Evolutionary conservation across 148 eudicot genomes (phyloP).

Genomic region (Cornus kousa): DNA sequence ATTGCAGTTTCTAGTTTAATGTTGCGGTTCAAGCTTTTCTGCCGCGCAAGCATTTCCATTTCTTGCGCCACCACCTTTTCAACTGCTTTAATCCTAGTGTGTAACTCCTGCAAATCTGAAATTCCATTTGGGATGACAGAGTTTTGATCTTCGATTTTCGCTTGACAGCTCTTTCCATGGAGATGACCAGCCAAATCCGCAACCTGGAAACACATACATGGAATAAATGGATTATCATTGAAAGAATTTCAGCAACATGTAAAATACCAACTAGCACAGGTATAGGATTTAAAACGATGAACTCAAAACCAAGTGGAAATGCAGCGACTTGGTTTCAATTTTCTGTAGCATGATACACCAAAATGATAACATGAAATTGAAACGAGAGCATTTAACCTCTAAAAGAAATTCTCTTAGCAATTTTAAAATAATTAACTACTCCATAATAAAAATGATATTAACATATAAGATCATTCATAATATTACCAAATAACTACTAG

Average conservation of each 20-base stretch:
- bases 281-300: not conserved
- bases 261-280: not conserved
- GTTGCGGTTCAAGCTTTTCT: slow-evolving; percentile 27
- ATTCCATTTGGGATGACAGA: slow-evolving; percentile 28
- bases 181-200: slow-evolving; percentile 20
- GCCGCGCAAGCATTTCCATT: slow-evolving; percentile 30
- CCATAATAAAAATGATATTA: not conserved
- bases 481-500: not conserved
- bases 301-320: not conserved
- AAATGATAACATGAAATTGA: not conserved
- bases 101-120: slow-evolving; percentile 56
- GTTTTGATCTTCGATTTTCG: slow-evolving; percentile 17
- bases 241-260: not conserved
- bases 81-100: slow-evolving; percentile 57
- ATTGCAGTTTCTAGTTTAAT: slow-evolving; percentile 37
- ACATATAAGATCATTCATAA: not conserved
- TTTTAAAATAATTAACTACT: not conserved
- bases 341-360: not conserved
- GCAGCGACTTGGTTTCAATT: not conserved
- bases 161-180: slow-evolving; percentile 15
- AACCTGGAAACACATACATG: slow-evolving; percentile 30
- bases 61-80: slow-evolving; percentile 49
- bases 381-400: not conserved
- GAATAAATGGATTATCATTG: not conserved
- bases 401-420: not conserved